Conservation (phyloP, 441 rosid species). For the Gossypium davidsonii region DNA sequence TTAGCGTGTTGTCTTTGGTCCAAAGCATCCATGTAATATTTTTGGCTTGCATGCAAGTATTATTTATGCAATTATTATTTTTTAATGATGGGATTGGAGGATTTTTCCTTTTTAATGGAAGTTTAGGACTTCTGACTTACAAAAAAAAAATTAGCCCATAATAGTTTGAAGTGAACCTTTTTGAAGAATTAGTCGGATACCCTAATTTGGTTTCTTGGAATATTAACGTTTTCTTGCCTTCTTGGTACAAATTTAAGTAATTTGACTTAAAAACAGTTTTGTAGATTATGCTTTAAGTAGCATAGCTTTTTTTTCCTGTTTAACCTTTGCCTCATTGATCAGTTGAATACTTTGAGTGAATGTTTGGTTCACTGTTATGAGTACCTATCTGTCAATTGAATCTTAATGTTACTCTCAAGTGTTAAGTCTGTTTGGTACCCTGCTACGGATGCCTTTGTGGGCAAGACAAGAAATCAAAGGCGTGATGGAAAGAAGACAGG, state of each 20-base stretch:
- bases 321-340: background rate
- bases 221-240: background rate
- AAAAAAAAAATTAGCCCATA: background rate
- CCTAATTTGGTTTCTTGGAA: constrained; percentile 1
- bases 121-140: background rate
- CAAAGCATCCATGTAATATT: background rate
- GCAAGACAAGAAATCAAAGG: background rate
- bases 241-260: background rate
- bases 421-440: background rate
- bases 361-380: background rate
- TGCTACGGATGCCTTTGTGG: background rate
- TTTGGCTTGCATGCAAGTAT: background rate
- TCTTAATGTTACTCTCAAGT: background rate
- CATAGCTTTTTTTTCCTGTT: background rate
- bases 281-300: background rate
- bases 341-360: background rate
- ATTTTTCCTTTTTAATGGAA: background rate
- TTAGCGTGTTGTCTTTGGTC: background rate
- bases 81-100: background rate
- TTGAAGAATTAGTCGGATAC: background rate
- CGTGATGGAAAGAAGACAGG: background rate
- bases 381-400: background rate
- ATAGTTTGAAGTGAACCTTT: background rate
- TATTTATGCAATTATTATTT: background rate
- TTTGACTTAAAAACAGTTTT: background rate